A percentile compares a stretch with the other conserved stretches of the same genome.
phyloP scores from a whole-genome alignment of 257 asterid species.

The Salvia splendens region DNA sequence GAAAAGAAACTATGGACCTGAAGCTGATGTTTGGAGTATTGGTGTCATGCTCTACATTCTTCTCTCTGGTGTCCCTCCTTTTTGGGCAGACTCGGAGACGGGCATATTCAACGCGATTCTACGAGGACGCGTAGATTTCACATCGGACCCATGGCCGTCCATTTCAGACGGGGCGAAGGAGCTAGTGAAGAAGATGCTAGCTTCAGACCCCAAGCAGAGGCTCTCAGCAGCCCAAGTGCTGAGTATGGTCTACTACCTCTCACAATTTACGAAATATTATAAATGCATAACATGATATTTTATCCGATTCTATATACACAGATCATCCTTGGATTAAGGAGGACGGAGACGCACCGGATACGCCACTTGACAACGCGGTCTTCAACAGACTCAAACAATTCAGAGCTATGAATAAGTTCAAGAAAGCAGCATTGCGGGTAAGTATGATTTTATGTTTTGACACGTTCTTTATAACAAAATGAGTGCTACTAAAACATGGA shows the following conservation, averaged over 20 bases:
- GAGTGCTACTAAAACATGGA: neutral
- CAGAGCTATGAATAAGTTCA: slow-evolving; percentile 61
- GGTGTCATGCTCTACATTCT: slow-evolving; percentile 93
- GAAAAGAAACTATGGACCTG: slow-evolving; percentile 91
- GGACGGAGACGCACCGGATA: slow-evolving; percentile 66
- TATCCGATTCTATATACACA: neutral
- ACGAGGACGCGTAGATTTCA: slow-evolving; percentile 78
- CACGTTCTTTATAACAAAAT: neutral
- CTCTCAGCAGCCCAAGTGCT: slow-evolving; percentile 81
- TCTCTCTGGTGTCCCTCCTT: slow-evolving; percentile 94
- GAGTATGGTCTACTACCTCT: slow-evolving; percentile 38
- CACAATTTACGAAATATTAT: neutral
- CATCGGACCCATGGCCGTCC: slow-evolving; percentile 92
- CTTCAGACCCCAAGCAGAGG: slow-evolving; percentile 79
- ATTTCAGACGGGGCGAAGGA: slow-evolving; percentile 92
- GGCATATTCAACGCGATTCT: slow-evolving; percentile 91
- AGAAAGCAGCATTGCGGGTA: slow-evolving; percentile 57
- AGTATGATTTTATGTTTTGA: neutral
- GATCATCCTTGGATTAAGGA: slow-evolving; percentile 74
- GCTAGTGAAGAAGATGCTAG: slow-evolving; percentile 78
- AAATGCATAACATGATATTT: no score
- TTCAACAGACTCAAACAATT: slow-evolving; percentile 54
- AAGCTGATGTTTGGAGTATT: slow-evolving; percentile 93
- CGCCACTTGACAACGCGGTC: slow-evolving; percentile 57
- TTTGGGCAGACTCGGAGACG: slow-evolving; percentile 94